Base-by-base conservation (phyloP, 2,329 filamentous ascomycete species). In the Ascochyta viciae-villosae region DNA sequence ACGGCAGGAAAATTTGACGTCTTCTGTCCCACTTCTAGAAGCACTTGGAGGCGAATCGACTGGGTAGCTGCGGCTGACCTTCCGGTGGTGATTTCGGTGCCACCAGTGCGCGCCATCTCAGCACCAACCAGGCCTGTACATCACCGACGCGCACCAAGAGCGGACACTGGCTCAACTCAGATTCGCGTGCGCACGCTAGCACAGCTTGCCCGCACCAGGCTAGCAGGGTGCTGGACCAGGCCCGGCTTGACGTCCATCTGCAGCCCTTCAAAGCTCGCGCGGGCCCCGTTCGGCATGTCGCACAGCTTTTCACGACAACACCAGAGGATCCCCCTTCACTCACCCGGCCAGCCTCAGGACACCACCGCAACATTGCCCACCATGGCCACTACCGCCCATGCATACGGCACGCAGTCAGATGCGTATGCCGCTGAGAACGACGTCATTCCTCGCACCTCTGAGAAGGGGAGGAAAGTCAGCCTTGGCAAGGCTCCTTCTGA, bases 371-470 rank as follows among this genome's bases (percentile, higher is more conserved):
- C 45, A 51, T 44, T 54, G 54, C 60, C 59, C 55, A 57, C 52
- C 53, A 65, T 65, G 62, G 58, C 40, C 35, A 64, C 35, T 60
- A 68, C 60, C 62, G 71, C 65, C 58, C 48, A 56, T 26, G 38
- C 43, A 19, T 67, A 70, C 48, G 72, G 67, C 44, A 73, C 65
- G 31, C 72, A 75, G 61, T 70, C 68, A 16, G 70, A 75, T 63
- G 72, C 71, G 34, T 71, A 69, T 57, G 59, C 58, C 35, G 72
- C 72, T 41, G 71, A 73, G 44, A 64, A 71, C 49, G 70, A 72
- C 49, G 31, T 72, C 23, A 57, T 66, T 33, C 58, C 46, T 50
- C 54, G 45, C 34, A 39, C 51, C 45, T 47, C 61, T n/a, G 65
- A 63, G 23, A 74, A 72, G 53, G 64, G 67, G 24, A 61, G 66